Evolutionary conservation across 129 eudicot genomes (phyloP).

Genomic region (Glebionis coronaria): DNA sequence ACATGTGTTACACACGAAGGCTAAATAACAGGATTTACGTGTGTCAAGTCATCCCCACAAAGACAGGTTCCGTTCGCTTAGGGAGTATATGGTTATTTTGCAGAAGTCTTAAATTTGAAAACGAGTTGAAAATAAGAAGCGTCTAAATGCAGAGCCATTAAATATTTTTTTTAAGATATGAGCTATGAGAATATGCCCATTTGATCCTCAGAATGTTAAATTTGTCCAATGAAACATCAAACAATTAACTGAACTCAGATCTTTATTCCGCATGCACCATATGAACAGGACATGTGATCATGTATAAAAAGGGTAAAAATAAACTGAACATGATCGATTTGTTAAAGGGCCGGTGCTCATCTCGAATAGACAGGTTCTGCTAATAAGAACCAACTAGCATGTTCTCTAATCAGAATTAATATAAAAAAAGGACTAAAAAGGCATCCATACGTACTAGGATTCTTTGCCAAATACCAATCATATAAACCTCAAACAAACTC

Average conservation of each 20-base stretch:
- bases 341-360: constrained; percentile 5
- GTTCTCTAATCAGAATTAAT: constrained; percentile 9
- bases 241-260: not conserved
- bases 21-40: not conserved
- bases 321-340: not conserved
- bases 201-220: not conserved
- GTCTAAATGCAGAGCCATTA: not conserved
- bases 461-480: constrained; percentile 15
- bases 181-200: not conserved
- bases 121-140: not conserved
- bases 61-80: not conserved
- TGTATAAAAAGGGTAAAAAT: not conserved
- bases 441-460: constrained; percentile 21
- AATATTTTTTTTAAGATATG: not conserved
- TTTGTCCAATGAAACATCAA: not conserved
- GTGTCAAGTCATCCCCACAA: not conserved
- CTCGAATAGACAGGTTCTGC: constrained; percentile 8
- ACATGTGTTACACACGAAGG: not conserved
- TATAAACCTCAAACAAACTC: constrained; percentile 19
- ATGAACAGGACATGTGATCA: not conserved
- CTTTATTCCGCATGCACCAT: too few relatives aligned
- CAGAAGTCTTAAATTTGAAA: not conserved
- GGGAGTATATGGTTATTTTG: not conserved
- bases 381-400: constrained; percentile 14
- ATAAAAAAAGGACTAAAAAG: constrained; percentile 5